Conservation (phyloP, 176 grass and related monocot genomes). For the Guadua angustifolia region DNA sequence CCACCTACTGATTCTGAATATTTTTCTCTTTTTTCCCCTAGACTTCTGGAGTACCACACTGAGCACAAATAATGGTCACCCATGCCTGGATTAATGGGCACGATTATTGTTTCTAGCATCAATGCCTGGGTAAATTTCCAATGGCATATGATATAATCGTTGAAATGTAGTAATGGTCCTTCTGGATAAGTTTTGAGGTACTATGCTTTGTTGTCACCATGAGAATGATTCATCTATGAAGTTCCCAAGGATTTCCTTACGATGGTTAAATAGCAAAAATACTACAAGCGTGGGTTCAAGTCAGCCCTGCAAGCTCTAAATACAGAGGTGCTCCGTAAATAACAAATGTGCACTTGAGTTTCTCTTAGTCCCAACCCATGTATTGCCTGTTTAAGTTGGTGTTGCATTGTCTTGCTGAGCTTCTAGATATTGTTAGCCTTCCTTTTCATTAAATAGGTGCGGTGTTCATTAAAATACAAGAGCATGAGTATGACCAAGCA, state of each 20-base stretch:
- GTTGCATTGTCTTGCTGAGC: neutral
- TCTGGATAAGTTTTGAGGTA: neutral
- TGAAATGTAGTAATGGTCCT: neutral
- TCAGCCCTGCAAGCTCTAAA: neutral
- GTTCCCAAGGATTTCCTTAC: neutral
- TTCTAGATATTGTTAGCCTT: neutral
- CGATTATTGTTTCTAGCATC: neutral
- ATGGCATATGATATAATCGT: neutral
- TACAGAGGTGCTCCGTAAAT: neutral
- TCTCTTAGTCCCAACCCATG: neutral
- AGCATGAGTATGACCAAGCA: neutral
- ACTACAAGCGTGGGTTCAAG: neutral
- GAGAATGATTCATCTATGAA: neutral
- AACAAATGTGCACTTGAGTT: neutral
- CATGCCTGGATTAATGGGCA: neutral
- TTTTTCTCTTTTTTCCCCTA: neutral
- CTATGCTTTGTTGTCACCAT: neutral
- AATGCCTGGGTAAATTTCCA: neutral
- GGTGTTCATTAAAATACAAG: neutral
- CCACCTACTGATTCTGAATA: neutral
- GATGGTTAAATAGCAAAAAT: neutral
- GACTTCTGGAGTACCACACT: neutral
- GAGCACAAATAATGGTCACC: neutral
- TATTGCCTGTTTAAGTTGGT: neutral
- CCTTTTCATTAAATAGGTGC: neutral